Conservation (phyloP, 2,329 filamentous ascomycete species). For the Lasiodiplodia gonubiensis region DNA sequence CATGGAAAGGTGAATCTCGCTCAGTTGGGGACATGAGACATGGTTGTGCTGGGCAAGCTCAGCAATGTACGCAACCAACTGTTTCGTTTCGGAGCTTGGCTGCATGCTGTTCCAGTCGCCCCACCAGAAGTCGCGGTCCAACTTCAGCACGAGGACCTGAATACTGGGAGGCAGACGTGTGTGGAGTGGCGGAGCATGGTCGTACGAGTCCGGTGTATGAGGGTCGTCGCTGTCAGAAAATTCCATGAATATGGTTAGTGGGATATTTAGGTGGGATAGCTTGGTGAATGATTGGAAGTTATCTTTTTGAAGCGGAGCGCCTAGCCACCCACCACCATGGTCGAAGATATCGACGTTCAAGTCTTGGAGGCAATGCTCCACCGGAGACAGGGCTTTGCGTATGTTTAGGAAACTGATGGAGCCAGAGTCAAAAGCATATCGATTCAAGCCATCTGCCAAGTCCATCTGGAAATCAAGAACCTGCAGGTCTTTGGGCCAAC, state of each 20-base stretch:
- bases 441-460: background rate
- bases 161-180: background rate
- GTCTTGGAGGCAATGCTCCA: background rate
- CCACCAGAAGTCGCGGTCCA: background rate
- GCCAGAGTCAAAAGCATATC: background rate
- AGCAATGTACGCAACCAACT: background rate
- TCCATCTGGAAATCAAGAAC: background rate
- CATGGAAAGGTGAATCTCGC: background rate
- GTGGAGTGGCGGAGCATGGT: background rate
- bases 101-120: background rate
- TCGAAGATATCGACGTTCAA: background rate
- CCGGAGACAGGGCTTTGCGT: background rate
- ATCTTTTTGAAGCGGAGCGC: background rate
- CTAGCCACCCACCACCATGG: background rate
- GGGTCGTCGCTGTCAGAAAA: background rate
- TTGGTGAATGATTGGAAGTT: background rate
- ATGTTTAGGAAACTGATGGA: background rate
- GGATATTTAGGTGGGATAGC: background rate
- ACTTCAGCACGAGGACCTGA: background rate
- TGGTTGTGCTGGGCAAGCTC: background rate
- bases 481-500: conserved; percentile 1
- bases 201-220: background rate
- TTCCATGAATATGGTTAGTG: background rate
- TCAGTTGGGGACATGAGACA: background rate
- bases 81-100: background rate